Conservation (phyloP, 805 yeast species). For the Metschnikowia drakensbergensis region DNA sequence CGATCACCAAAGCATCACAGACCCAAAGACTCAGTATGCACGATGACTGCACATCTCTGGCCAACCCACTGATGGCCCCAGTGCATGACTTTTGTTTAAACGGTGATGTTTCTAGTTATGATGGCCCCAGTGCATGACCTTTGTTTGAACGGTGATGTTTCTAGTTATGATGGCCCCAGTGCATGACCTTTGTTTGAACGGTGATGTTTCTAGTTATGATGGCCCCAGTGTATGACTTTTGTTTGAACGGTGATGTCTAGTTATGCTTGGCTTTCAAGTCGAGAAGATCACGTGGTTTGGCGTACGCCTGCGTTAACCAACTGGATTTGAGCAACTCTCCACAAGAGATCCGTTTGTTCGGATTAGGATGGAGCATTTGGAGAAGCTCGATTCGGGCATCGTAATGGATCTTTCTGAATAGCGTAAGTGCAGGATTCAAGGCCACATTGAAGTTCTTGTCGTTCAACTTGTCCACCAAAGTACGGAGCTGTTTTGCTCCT, state of each 20-base stretch:
- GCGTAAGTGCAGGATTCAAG: constrained; percentile 30
- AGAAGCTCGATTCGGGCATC: constrained; percentile 33
- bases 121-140: too few relatives aligned
- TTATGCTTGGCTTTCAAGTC: constrained; percentile 12
- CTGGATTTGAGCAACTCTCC: constrained; percentile 25
- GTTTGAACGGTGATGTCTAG: too few relatives aligned
- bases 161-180: too few relatives aligned
- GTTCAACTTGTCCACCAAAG: constrained; percentile 25
- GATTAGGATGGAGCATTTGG: constrained; percentile 33
- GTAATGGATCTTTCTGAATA: constrained; percentile 36
- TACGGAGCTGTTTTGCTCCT: constrained; percentile 18
- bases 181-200: too few relatives aligned
- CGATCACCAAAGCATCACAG: too few relatives aligned
- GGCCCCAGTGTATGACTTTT: too few relatives aligned
- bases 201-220: too few relatives aligned
- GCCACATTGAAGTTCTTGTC: constrained; percentile 17
- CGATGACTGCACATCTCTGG: background rate
- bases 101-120: too few relatives aligned
- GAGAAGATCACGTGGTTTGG: constrained; percentile 35
- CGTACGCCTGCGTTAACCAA: constrained; percentile 40
- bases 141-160: too few relatives aligned
- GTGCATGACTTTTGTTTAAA: too few relatives aligned
- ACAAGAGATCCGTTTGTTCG: constrained; percentile 22
- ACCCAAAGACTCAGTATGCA: too few relatives aligned
- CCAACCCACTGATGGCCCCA: too few relatives aligned